Conservation (phyloP, 1,284 basidiomycete species). For the Fistulinella cinereoalba region DNA sequence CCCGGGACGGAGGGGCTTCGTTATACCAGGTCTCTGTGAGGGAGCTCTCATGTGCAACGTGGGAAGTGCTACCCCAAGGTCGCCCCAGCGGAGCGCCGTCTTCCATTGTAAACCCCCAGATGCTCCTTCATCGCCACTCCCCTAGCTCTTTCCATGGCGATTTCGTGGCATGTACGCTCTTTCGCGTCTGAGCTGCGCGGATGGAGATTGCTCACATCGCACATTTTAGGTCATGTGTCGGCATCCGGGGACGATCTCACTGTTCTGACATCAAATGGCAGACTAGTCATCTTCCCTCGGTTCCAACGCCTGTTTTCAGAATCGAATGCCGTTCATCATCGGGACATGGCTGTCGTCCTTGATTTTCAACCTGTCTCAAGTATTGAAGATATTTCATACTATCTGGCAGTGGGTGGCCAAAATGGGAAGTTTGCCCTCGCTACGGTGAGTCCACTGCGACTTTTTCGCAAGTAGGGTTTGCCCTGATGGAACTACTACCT, state of each 20-base stretch:
- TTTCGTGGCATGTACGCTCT: conserved; percentile 29
- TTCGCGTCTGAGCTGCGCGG: not conserved
- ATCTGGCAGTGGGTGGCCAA: conserved; percentile 48
- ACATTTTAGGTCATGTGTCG: conserved; percentile 56
- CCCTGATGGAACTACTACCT: too few species aligned
- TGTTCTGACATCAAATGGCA: conserved; percentile 41
- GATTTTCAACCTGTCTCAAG: conserved; percentile 36
- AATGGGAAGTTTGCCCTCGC: conserved; percentile 48
- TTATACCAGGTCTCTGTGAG: conserved; percentile 43
- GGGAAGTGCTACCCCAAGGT: conserved; percentile 29
- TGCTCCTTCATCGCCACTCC: conserved; percentile 13
- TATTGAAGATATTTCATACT: conserved; percentile 34
- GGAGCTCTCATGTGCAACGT: conserved; percentile 26
- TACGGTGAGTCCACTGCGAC: conserved; percentile 38
- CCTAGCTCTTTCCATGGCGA: conserved; percentile 7
- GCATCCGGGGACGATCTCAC: conserved; percentile 54
- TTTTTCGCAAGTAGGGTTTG: not conserved
- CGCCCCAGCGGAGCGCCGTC: conserved; percentile 25
- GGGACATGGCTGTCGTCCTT: conserved; percentile 42
- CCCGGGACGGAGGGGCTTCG: conserved; percentile 43
- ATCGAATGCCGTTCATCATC: conserved; percentile 26
- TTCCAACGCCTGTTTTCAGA: conserved; percentile 46
- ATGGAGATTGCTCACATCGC: conserved; percentile 2
- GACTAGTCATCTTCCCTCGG: conserved; percentile 50
- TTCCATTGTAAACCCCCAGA: conserved; percentile 15